Evolutionary conservation across 495 filamentous ascomycete genomes (phyloP).

Genomic region (Hypoxylon perforatum): DNA sequence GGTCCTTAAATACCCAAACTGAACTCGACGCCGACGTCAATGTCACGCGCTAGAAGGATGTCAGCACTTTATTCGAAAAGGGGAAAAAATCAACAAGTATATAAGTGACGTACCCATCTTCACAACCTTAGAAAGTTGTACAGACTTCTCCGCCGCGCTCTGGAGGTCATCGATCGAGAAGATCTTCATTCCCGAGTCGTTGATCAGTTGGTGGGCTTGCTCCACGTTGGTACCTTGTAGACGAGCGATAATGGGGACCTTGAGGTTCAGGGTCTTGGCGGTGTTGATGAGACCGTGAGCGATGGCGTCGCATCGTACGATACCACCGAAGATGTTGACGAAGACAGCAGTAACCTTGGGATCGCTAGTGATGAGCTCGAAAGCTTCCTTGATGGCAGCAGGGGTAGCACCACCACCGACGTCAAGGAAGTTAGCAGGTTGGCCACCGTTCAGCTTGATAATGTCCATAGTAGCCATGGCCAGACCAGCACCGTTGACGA

Average conservation of each 20-base stretch:
- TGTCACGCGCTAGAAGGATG: constrained; percentile 78
- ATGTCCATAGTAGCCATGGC: constrained; percentile 99
- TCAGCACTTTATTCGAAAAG: constrained; percentile 8
- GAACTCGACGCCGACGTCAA: constrained; percentile 98
- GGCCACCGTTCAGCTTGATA: constrained; percentile 98
- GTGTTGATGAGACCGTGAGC: constrained; percentile 95
- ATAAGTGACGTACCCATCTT: constrained; percentile 80
- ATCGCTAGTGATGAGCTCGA: constrained; percentile 97
- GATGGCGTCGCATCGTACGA: constrained; percentile 97
- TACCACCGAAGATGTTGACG: constrained; percentile 99
- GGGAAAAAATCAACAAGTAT: no score
- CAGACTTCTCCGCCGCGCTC: constrained; percentile 95
- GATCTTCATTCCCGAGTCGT: constrained; percentile 98
- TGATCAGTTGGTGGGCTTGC: constrained; percentile 92
- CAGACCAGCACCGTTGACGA: constrained; percentile 98
- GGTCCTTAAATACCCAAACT: constrained; percentile 95
- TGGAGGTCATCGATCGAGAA: constrained; percentile 99
- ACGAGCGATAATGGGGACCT: constrained; percentile 94
- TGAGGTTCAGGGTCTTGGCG: constrained; percentile 90
- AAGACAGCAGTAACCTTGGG: constrained; percentile 99
- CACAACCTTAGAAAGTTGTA: constrained; percentile 98
- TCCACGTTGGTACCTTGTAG: constrained; percentile 99
- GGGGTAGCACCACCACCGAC: constrained; percentile 98
- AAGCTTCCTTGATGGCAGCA: constrained; percentile 95
- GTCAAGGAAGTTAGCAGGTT: constrained; percentile 97